phyloP scores from a whole-genome alignment of 345 rosid species.

The Rhizophora mangle region DNA sequence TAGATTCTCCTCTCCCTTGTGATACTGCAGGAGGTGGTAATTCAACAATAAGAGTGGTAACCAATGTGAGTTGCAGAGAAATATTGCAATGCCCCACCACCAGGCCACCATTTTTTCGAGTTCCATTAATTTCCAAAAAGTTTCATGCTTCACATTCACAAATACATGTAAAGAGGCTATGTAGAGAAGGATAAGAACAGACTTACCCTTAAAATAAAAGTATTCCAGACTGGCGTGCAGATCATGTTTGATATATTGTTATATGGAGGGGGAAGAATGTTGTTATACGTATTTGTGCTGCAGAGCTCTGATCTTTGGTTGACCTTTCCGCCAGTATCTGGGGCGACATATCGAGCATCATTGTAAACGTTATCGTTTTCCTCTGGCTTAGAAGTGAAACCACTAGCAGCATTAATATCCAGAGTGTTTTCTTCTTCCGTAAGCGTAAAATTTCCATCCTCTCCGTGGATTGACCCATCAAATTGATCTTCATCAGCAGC shows the following conservation, averaged over 20 bases:
- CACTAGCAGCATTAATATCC: too few species aligned
- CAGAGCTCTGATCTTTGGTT: constrained; percentile 47
- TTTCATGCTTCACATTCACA: too few species aligned
- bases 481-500: constrained; percentile 18
- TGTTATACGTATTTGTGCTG: constrained; percentile 36
- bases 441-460: background rate
- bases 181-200: background rate
- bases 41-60: background rate
- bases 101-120: background rate
- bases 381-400: too few species aligned
- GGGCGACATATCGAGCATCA: background rate
- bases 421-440: background rate
- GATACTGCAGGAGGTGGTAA: constrained; percentile 41
- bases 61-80: background rate
- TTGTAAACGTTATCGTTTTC: too few species aligned
- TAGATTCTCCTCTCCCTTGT: constrained; percentile 56
- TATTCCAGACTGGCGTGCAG: constrained; percentile 79
- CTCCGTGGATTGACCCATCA: background rate
- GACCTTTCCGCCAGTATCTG: background rate
- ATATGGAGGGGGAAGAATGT: constrained; percentile 77
- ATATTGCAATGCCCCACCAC: background rate
- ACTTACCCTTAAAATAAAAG: constrained; percentile 70
- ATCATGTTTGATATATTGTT: constrained; percentile 54
- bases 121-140: background rate
- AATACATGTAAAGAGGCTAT: background rate